phyloP scores from a whole-genome alignment of 306 rosid genomes.

The Lupinus albus region DNA sequence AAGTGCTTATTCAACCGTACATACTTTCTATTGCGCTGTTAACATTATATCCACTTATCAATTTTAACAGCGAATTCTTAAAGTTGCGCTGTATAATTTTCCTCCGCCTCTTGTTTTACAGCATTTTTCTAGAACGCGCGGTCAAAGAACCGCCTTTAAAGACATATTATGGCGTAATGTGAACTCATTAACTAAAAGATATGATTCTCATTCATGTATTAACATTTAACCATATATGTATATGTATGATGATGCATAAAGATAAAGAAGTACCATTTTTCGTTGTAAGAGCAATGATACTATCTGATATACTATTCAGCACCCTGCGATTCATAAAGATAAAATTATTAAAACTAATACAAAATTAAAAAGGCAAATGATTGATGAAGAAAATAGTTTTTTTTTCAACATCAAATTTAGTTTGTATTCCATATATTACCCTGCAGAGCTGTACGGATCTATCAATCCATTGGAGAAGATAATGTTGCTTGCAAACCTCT shows the following conservation, averaged over 20 bases:
- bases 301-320: conserved; percentile 61
- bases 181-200: neutral
- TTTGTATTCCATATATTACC: conserved; percentile 44
- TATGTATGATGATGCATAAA: conserved; percentile 15
- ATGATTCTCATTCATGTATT: neutral
- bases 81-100: too few relatives aligned
- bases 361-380: neutral
- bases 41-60: too few relatives aligned
- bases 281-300: conserved; percentile 52
- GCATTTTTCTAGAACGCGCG: too few relatives aligned
- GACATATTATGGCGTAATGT: too few relatives aligned
- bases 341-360: neutral
- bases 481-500: conserved; percentile 70
- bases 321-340: conserved; percentile 40
- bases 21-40: too few relatives aligned
- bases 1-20: too few relatives aligned
- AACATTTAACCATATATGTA: neutral
- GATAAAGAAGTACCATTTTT: conserved; percentile 49
- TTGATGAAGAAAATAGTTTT: neutral
- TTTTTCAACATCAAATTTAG: neutral
- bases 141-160: too few relatives aligned
- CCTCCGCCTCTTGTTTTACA: too few relatives aligned
- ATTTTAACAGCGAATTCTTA: too few relatives aligned
- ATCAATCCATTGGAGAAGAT: conserved; percentile 78
- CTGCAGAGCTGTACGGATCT: conserved; percentile 76